phyloP scores from a whole-genome alignment of 306 rosid genomes.

The Vigna hirtella region DNA sequence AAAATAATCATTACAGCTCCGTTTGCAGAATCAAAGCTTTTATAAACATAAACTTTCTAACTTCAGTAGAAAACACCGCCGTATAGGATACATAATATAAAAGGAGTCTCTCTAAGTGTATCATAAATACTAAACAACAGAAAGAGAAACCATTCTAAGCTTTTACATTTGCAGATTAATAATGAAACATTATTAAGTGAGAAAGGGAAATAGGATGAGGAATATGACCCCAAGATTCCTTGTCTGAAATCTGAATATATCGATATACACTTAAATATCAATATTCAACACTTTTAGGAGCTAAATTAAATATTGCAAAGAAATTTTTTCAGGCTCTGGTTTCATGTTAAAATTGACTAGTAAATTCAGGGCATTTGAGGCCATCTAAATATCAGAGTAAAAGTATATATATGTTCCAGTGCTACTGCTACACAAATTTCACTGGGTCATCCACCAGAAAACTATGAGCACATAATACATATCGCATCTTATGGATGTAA shows the following conservation, averaged over 20 bases:
- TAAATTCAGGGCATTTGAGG: constrained; percentile 23
- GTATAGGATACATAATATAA: background rate
- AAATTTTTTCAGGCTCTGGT: background rate
- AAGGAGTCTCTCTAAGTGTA: background rate
- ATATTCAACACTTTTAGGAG: background rate
- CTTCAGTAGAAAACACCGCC: background rate
- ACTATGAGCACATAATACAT: constrained; percentile 21
- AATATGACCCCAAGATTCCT: background rate
- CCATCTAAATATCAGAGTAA: constrained; percentile 28
- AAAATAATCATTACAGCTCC: background rate
- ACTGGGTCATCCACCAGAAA: constrained; percentile 27
- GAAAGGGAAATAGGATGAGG: background rate
- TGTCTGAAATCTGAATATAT: constrained; percentile 3
- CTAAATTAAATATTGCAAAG: background rate
- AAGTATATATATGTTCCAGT: constrained; percentile 2
- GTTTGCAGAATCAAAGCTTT: background rate
- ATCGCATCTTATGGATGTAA: background rate
- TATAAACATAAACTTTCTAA: constrained; percentile 4
- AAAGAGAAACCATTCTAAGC: constrained; percentile 14
- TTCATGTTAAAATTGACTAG: background rate
- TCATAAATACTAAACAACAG: background rate
- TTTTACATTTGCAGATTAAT: background rate
- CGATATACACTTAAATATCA: background rate
- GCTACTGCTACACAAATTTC: background rate
- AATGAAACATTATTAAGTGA: background rate